These are phyloP conservation scores for Lactarius hengduanensis DNA, from an alignment of 768 basidiomycete genomes.

Conservation along the genomic window DNA sequence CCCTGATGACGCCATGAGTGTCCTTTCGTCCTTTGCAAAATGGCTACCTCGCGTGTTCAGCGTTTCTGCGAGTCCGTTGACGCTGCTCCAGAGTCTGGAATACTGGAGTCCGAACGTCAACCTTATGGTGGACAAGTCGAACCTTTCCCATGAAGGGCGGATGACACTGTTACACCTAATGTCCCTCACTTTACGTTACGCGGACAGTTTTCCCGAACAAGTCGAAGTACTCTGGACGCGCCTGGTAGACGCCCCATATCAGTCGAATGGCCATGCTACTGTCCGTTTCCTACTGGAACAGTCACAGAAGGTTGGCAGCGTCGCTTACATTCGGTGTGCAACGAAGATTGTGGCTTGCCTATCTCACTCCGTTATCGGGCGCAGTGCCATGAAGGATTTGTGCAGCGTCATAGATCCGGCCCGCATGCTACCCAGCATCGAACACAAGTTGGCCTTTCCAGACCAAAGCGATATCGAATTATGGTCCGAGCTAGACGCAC, in stretches of 20 bases:
- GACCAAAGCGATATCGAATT: slow-evolving; percentile 67
- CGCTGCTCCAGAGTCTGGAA: slow-evolving; percentile 76
- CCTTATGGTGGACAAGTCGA: slow-evolving; percentile 60
- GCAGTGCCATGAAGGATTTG: slow-evolving; percentile 77
- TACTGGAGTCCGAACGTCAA: slow-evolving; percentile 81
- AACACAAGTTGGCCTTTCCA: slow-evolving; percentile 63
- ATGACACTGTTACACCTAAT: slow-evolving; percentile 77
- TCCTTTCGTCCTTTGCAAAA: slow-evolving; percentile 68
- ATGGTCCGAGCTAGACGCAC: slow-evolving; percentile 75
- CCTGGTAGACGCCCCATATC: slow-evolving; percentile 68
- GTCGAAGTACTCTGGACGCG: slow-evolving; percentile 76
- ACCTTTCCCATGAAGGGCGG: slow-evolving; percentile 57
- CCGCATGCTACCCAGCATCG: slow-evolving; percentile 77
- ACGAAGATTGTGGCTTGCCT: slow-evolving; percentile 82
- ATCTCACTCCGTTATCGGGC: slow-evolving; percentile 71
- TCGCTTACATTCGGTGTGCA: slow-evolving; percentile 74
- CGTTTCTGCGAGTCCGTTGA: slow-evolving; percentile 49
- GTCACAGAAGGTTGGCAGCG: slow-evolving; percentile 78
- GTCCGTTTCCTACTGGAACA: slow-evolving; percentile 85
- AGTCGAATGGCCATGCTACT: slow-evolving; percentile 74
- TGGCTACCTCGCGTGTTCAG: slow-evolving; percentile 67
- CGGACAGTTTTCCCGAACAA: slow-evolving; percentile 73
- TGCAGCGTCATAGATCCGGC: slow-evolving; percentile 81
- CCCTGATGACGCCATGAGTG: slow-evolving; percentile 57
- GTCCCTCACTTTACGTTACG: slow-evolving; percentile 75